Conservation (phyloP, 345 rosid genomes). For the Eucalyptus fibrosa region DNA sequence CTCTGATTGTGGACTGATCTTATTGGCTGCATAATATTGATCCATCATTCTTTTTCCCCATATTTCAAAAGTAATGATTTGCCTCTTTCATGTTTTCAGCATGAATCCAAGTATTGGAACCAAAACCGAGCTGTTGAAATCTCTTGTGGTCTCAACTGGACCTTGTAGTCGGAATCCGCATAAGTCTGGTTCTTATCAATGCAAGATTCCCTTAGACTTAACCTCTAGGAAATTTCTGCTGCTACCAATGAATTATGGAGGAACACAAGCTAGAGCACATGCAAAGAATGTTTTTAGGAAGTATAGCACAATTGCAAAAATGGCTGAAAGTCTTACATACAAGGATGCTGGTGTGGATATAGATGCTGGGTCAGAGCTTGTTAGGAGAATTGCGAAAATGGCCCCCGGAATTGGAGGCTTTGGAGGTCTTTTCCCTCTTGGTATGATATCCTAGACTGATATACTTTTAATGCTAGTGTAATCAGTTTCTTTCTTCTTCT, state of each 20-base stretch:
- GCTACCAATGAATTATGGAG: background rate
- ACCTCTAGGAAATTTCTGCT: background rate
- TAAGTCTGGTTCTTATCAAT: background rate
- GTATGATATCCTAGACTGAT: conserved; percentile 12
- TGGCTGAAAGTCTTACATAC: conserved; percentile 37
- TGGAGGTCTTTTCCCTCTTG: conserved; percentile 82
- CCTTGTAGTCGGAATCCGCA: background rate
- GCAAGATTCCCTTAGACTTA: background rate
- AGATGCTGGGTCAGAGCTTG: conserved; percentile 90
- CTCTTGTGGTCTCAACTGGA: background rate
- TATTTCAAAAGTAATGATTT: background rate
- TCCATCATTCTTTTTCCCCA: background rate
- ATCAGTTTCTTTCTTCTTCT: too few relatives aligned
- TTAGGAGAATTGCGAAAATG: conserved; percentile 74
- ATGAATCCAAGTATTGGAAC: background rate
- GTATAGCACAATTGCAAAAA: background rate
- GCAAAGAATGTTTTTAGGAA: background rate
- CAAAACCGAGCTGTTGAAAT: background rate
- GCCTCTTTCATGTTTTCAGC: background rate
- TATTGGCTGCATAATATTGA: background rate
- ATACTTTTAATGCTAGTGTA: background rate
- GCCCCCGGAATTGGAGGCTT: conserved; percentile 92
- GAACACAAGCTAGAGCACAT: background rate
- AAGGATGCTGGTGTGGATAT: conserved; percentile 92
- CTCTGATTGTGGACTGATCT: background rate